Evolutionary conservation across 2,329 filamentous ascomycete genomes (phyloP), one percentile per base, ranked within the genome.

Genomic region (Epichloe coenophiala): DNA sequence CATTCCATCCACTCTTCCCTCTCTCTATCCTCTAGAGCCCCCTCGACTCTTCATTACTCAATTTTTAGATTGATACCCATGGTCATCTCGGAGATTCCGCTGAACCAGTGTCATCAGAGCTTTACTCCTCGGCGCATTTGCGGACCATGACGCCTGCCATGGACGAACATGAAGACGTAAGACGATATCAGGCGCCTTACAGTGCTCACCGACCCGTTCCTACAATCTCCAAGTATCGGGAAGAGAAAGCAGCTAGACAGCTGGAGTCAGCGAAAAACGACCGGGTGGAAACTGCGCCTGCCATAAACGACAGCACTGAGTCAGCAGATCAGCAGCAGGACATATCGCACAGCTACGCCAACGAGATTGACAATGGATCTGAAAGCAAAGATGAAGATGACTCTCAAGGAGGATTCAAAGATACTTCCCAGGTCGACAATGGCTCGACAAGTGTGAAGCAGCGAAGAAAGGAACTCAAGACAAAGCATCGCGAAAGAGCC

Each of bases 401-500:
- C 35, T 13, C 45, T n/a, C 40, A 11, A 17, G 54, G 59, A 21
- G 43, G 51, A 13, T 57, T 61, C 49, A 50, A 60, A 17, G 67
- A 68, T 50, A 69, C 67, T 9, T 68, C 67, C 6, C 59, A 69
- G 52, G 59, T 64, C 8, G 67, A 62, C 11, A 55, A 64, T 2
- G 59, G 61, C n/a, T 56, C 67, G 1, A 56, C 67, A 33, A 68
- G 75, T 47, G 68, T 71, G 2, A 73, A 67, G 55, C 63, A 72
- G 52, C 71, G 73, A 59, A 69, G 72, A 23, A 76, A 75, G 51
- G 64, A 68, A 7, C 70, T 73, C 60, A 74, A 75, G 57, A 71
- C 70, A 51, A 63, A 58, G 11, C 68, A 68, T 47, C 62, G 65
- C 45, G 68, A 72, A 47, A 68, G 68, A 42, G 71, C 68, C n/a